phyloP scores from a whole-genome alignment of 306 rosid species.

The Carpinus fangiana region DNA sequence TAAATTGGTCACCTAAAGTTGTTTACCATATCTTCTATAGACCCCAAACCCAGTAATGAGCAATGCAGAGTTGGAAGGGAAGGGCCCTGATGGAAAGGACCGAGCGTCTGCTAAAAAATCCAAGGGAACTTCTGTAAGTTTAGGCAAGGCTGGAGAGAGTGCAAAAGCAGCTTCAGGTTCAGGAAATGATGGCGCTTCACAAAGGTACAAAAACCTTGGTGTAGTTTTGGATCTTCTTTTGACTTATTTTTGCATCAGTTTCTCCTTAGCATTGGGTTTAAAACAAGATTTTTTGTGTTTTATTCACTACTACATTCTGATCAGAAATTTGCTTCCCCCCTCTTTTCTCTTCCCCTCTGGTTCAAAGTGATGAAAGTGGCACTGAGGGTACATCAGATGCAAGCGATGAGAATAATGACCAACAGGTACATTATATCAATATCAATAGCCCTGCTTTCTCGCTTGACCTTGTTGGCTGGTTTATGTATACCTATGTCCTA shows the following conservation, averaged over 20 bases:
- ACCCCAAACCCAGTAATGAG: conserved; percentile 49
- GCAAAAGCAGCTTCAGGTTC: conserved; percentile 88
- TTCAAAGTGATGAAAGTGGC: conserved; percentile 81
- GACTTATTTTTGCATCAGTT: conserved; percentile 19
- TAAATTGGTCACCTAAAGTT: conserved; percentile 22
- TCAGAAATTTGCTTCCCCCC: not conserved
- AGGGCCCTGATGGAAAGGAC: conserved; percentile 75
- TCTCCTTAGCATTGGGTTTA: conserved; percentile 7
- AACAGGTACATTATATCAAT: conserved; percentile 53
- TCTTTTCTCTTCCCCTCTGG: not conserved
- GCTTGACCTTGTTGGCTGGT: not conserved
- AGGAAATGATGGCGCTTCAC: conserved; percentile 86
- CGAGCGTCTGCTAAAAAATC: conserved; percentile 56
- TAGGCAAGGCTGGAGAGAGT: conserved; percentile 70
- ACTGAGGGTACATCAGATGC: conserved; percentile 86
- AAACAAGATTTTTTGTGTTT: not conserved
- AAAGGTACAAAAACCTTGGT: conserved; percentile 59
- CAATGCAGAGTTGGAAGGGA: conserved; percentile 59
- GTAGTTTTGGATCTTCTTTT: conserved; percentile 24
- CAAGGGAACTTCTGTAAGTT: conserved; percentile 62
- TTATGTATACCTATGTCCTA: not conserved
- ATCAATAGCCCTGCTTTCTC: conserved; percentile 8
- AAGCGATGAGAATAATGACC: conserved; percentile 79
- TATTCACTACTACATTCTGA: not conserved
- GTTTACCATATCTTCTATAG: conserved; percentile 42